A percentile compares a stretch with the other conserved stretches of the same genome.
Evolutionary conservation across 2,329 filamentous ascomycete species (phyloP).

Genomic region (Colletotrichum viniferum): DNA sequence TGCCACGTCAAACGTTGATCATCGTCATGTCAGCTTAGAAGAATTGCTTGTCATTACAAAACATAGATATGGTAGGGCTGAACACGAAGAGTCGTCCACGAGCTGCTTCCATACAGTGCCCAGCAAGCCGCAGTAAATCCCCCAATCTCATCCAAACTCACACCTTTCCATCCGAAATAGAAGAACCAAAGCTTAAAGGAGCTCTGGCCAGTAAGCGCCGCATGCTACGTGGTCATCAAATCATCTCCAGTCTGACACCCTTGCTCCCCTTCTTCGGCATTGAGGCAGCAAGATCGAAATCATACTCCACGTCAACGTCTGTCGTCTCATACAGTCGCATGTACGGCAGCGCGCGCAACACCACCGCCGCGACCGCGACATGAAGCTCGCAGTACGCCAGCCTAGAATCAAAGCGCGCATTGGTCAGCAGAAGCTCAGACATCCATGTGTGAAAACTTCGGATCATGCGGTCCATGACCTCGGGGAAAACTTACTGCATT

Average conservation of each 20-base stretch:
- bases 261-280: conserved; percentile 17
- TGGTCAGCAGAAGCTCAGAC: not conserved
- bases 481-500: conserved; percentile 21
- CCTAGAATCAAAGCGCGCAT: conserved; percentile 12
- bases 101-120: not conserved
- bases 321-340: conserved; percentile 31
- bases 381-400: conserved; percentile 33
- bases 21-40: not conserved
- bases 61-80: not conserved
- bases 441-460: not conserved
- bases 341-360: conserved; percentile 27
- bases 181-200: not conserved
- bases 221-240: not conserved
- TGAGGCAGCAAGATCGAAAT: conserved; percentile 27
- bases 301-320: conserved; percentile 28
- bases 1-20: not conserved
- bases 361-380: conserved; percentile 25
- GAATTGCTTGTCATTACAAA: not conserved
- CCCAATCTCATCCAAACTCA: not conserved
- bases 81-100: not conserved
- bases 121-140: not conserved
- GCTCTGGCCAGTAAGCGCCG: not conserved
- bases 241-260: conserved; percentile 1
- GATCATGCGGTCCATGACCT: not conserved
- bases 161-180: not conserved